A percentile compares a stretch with the other conserved stretches of the same genome.
phyloP scores from a whole-genome alignment of 2,329 filamentous ascomycete genomes.

The Phyllosticta citrichinensis region DNA sequence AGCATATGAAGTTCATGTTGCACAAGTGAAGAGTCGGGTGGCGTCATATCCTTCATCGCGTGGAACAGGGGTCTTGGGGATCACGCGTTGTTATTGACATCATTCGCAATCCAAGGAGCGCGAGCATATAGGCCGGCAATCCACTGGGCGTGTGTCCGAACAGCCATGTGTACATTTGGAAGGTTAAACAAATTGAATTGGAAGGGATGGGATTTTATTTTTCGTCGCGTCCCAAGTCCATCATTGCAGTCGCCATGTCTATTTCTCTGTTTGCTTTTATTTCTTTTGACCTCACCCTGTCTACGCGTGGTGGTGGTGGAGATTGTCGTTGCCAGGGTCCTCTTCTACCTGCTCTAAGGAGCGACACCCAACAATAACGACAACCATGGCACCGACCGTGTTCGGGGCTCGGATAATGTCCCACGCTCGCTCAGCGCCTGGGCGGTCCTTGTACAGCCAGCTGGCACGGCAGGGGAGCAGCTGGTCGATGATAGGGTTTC shows the following conservation, averaged over 20 bases:
- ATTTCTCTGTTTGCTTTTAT: background rate
- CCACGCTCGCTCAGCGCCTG: background rate
- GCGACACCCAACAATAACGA: background rate
- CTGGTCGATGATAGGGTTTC: background rate
- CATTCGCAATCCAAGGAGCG: too few relatives aligned
- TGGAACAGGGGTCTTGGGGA: too few relatives aligned
- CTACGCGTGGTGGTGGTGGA: background rate
- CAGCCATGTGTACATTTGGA: too few relatives aligned
- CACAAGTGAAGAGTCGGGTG: too few relatives aligned
- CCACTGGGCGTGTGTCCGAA: too few relatives aligned
- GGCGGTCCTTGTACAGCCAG: background rate
- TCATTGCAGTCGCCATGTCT: background rate
- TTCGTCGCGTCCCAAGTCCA: background rate
- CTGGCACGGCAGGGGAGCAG: background rate
- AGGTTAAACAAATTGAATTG: too few relatives aligned
- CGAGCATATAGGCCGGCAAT: too few relatives aligned
- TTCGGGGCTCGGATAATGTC: background rate
- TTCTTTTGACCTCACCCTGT: background rate
- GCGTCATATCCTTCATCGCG: too few relatives aligned
- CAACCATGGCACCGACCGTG: background rate
- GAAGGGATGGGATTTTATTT: background rate
- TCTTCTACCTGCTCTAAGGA: background rate
- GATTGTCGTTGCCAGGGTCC: background rate
- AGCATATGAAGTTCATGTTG: too few relatives aligned
- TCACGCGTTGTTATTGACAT: too few relatives aligned